These are phyloP conservation scores for Aechmea fasciata DNA, from an alignment of 176 grass and related monocot genomes.

Conservation along the genomic window DNA sequence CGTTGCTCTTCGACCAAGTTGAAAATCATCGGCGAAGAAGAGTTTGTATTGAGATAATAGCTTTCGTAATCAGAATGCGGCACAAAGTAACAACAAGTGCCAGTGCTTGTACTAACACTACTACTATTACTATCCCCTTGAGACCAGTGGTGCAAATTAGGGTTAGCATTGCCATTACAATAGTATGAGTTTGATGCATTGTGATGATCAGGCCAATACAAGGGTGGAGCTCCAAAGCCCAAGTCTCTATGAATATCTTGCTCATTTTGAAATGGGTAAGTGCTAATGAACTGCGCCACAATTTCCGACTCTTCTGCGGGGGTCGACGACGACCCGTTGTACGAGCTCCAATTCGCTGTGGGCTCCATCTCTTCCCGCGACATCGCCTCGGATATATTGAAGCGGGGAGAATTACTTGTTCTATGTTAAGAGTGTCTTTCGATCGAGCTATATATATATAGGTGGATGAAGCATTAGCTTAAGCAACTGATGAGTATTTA, in stretches of 20 bases:
- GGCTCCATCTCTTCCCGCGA: conserved; percentile 22
- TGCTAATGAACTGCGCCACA: conserved; percentile 51
- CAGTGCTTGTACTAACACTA: conserved; percentile 18
- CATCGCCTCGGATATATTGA: conserved; percentile 19
- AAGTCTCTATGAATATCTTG: conserved; percentile 25
- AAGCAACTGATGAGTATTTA: neutral
- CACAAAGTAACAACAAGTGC: conserved; percentile 23
- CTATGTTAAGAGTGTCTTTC: neutral
- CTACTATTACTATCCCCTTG: conserved; percentile 30
- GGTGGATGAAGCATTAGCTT: neutral
- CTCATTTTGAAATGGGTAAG: conserved; percentile 39
- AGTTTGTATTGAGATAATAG: conserved; percentile 39
- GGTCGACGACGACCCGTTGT: conserved; percentile 21
- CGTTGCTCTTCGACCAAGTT: conserved; percentile 42
- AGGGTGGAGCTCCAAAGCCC: conserved; percentile 21
- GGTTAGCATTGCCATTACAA: conserved; percentile 14
- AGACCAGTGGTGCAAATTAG: conserved; percentile 34
- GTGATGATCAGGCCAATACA: conserved; percentile 54
- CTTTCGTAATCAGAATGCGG: conserved; percentile 22
- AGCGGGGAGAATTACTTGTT: neutral
- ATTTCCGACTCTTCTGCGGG: conserved; percentile 62
- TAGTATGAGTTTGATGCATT: conserved; percentile 35
- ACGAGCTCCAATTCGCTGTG: conserved; percentile 31
- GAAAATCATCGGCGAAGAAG: conserved; percentile 28
- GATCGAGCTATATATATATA: no score